phyloP scores from a whole-genome alignment of 1,284 basidiomycete genomes.

The Irpex rosettiformis region DNA sequence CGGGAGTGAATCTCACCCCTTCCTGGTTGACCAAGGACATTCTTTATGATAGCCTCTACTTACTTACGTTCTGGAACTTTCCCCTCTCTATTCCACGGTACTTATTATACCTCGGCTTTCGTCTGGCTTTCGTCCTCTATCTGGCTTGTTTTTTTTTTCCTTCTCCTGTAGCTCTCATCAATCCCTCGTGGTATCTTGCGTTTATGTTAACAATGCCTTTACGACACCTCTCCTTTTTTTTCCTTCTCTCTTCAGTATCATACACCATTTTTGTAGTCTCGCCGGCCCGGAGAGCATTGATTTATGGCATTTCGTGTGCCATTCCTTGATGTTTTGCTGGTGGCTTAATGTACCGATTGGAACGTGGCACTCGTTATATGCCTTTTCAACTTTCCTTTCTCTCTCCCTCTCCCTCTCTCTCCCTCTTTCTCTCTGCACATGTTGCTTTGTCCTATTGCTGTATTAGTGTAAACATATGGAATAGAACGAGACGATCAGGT shows the following conservation, averaged over 20 bases:
- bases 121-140: slow-evolving; percentile 2
- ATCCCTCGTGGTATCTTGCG: neutral
- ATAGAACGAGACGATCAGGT: neutral
- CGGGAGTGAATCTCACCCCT: slow-evolving; percentile 49
- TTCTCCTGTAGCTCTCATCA: neutral
- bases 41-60: neutral
- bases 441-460: slow-evolving; percentile 10
- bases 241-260: slow-evolving; percentile 2
- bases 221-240: slow-evolving; percentile 10
- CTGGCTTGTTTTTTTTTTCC: too few species aligned
- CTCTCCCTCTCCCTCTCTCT: slow-evolving; percentile 2
- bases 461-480: slow-evolving; percentile 9
- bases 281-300: slow-evolving; percentile 1
- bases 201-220: neutral
- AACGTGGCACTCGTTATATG: neutral
- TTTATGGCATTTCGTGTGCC: neutral
- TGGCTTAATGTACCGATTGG: neutral
- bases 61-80: neutral
- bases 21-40: neutral
- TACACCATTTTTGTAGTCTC: neutral
- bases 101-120: neutral
- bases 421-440: neutral
- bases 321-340: neutral
- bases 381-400: slow-evolving; percentile 1
- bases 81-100: neutral